Evolutionary conservation across 805 yeast genomes (phyloP).

Genomic region (Candida montana): DNA sequence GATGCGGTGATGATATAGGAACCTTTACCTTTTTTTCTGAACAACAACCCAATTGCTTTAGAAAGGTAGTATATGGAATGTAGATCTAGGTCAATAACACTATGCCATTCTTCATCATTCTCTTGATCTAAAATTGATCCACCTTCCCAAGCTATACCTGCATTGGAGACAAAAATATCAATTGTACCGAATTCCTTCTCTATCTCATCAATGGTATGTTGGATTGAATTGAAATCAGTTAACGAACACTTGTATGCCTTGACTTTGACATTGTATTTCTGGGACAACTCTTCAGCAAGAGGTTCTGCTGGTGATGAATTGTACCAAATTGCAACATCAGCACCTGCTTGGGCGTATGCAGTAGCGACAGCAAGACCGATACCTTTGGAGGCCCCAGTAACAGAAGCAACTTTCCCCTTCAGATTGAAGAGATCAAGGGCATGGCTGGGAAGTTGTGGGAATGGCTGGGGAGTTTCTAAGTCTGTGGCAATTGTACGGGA

Average conservation of each 20-base stretch:
- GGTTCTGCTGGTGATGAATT: constrained; percentile 25
- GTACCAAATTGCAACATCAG: constrained; percentile 57
- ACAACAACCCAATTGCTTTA: constrained; percentile 65
- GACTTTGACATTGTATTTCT: constrained; percentile 56
- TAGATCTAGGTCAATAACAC: constrained; percentile 68
- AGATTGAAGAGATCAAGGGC: constrained; percentile 69
- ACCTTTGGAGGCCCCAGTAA: constrained; percentile 82
- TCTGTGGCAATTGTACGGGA: constrained; percentile 21
- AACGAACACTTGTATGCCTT: constrained; percentile 46
- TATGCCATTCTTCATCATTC: constrained; percentile 55
- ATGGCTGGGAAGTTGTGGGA: constrained; percentile 45
- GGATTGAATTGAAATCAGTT: constrained; percentile 27
- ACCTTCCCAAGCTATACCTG: constrained; percentile 79
- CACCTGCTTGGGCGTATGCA: constrained; percentile 86
- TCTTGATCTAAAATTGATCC: constrained; percentile 50
- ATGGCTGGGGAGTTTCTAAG: constrained; percentile 38
- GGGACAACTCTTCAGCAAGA: constrained; percentile 47
- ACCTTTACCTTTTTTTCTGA: constrained; percentile 71
- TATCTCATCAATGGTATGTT: constrained; percentile 31
- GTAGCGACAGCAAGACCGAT: constrained; percentile 80
- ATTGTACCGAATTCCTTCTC: constrained; percentile 65
- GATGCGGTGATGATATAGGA: constrained; percentile 82
- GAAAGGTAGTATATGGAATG: constrained; percentile 81
- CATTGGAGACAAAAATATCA: constrained; percentile 84
- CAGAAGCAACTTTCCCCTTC: constrained; percentile 79